These are phyloP conservation scores for Diplodia mutila DNA, from an alignment of 2,329 filamentous ascomycete species.

Conservation along the genomic window DNA sequence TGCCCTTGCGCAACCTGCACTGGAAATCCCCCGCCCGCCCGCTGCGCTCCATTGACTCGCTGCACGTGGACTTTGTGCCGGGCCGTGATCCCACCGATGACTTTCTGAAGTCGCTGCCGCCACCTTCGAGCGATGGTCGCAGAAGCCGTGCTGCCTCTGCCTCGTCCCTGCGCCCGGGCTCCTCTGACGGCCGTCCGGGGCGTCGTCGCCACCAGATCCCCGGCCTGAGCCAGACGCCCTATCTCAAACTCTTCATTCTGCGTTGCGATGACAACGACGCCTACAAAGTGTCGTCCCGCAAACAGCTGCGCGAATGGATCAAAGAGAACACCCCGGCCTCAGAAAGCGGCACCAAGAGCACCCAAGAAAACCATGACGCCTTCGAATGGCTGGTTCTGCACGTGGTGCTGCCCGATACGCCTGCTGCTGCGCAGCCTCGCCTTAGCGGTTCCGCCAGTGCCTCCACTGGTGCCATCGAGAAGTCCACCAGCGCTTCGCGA, in stretches of 20 bases:
- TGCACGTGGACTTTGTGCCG: constrained; percentile 86
- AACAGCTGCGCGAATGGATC: constrained; percentile 87
- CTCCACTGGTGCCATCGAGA: constrained; percentile 64
- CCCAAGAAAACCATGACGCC: constrained; percentile 91
- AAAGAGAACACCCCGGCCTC: constrained; percentile 69
- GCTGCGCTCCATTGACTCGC: constrained; percentile 86
- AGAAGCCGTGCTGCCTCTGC: constrained; percentile 27
- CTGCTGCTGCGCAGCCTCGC: constrained; percentile 76
- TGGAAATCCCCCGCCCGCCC: constrained; percentile 96
- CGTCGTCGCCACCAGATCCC: constrained; percentile 90
- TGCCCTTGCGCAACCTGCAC: constrained; percentile 89
- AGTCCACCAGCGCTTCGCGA: constrained; percentile 66
- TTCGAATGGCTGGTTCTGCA: constrained; percentile 96
- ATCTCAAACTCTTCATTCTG: constrained; percentile 86
- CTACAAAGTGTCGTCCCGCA: constrained; percentile 80
- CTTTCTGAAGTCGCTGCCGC: constrained; percentile 31
- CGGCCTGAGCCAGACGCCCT: constrained; percentile 87
- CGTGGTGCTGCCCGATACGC: constrained; percentile 84
- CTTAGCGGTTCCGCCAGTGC: constrained; percentile 55
- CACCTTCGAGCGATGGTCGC: constrained; percentile 10
- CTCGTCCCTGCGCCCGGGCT: constrained; percentile 27
- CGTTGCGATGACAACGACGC: constrained; percentile 94
- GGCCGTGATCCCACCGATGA: constrained; percentile 51
- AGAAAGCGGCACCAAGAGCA: constrained; percentile 61
- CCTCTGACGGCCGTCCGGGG: constrained; percentile 40